Conservation (phyloP, 2,329 filamentous ascomycete genomes). For the Phaeosphaeria sp. region DNA sequence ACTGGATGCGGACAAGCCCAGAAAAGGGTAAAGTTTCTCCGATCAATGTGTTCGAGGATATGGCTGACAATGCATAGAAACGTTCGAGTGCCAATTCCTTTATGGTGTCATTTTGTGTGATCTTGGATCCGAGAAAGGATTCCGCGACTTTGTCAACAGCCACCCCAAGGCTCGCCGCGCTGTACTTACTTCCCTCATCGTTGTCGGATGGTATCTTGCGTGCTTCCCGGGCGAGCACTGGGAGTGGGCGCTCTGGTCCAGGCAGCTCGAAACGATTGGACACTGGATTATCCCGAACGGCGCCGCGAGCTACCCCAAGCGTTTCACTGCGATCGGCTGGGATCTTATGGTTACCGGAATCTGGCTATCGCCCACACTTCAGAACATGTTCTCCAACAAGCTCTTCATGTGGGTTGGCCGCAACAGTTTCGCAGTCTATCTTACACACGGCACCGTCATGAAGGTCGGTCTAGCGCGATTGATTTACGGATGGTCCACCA, state of each 20-base stretch:
- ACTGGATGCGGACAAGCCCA: constrained; percentile 54
- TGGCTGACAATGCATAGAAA: constrained; percentile 50
- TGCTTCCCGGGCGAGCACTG: constrained; percentile 59
- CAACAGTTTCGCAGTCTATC: constrained; percentile 63
- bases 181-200: constrained; percentile 47
- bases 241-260: constrained; percentile 59
- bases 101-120: constrained; percentile 61
- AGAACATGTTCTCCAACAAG: constrained; percentile 57
- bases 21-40: constrained; percentile 51
- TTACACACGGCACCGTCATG: constrained; percentile 61
- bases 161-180: constrained; percentile 48
- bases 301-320: constrained; percentile 49
- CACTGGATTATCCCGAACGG: constrained; percentile 57
- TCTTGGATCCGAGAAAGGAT: constrained; percentile 54
- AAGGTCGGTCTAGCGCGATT: constrained; percentile 60
- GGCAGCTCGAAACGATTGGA: constrained; percentile 50
- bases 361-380: constrained; percentile 57
- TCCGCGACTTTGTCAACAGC: constrained; percentile 53
- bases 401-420: constrained; percentile 62
- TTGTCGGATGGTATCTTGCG: constrained; percentile 55
- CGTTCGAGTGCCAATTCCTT: constrained; percentile 60
- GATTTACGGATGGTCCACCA: constrained; percentile 58
- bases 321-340: constrained; percentile 57
- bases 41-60: not conserved
- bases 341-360: constrained; percentile 59